Evolutionary conservation across 2,329 filamentous ascomycete genomes (phyloP).

Genomic region (Cladosporium sp.): DNA sequence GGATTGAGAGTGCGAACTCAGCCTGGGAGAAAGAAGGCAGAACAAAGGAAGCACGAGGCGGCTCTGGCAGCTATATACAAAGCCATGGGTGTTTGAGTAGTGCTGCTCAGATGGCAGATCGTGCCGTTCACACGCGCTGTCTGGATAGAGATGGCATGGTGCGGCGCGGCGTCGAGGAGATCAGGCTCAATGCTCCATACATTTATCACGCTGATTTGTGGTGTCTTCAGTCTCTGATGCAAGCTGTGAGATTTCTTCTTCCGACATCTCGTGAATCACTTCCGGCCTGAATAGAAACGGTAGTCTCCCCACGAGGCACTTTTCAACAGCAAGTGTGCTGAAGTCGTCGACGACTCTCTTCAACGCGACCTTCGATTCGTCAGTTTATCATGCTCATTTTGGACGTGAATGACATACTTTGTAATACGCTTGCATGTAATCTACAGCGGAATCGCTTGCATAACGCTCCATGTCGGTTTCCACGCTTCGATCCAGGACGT

Average conservation of each 20-base stretch:
- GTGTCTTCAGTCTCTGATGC: constrained; percentile 33
- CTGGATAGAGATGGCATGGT: background rate
- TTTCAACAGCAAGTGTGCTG: constrained; percentile 36
- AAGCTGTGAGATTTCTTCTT: constrained; percentile 32
- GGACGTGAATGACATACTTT: constrained; percentile 16
- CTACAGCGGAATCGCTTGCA: constrained; percentile 27
- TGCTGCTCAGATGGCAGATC: background rate
- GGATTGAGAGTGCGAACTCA: constrained; percentile 8
- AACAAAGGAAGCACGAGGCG: constrained; percentile 2
- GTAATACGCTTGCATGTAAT: constrained; percentile 32
- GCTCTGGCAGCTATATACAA: constrained; percentile 8
- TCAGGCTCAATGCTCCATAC: background rate
- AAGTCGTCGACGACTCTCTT: constrained; percentile 40
- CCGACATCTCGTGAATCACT: constrained; percentile 28
- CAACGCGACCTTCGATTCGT: constrained; percentile 34
- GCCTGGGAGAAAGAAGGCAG: constrained; percentile 4
- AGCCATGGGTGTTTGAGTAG: background rate
- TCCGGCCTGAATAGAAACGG: background rate
- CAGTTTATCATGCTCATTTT: background rate
- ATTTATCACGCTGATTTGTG: constrained; percentile 22
- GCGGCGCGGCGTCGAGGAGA: too few relatives aligned
- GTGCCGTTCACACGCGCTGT: constrained; percentile 9
- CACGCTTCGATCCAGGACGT: constrained; percentile 15
- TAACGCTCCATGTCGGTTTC: constrained; percentile 30
- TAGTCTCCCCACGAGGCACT: background rate